A percentile compares a stretch with the other conserved stretches of the same genome.
Conservation (phyloP, 1,139 yeast genomes). For the Lodderomyces orthopsilosis region DNA sequence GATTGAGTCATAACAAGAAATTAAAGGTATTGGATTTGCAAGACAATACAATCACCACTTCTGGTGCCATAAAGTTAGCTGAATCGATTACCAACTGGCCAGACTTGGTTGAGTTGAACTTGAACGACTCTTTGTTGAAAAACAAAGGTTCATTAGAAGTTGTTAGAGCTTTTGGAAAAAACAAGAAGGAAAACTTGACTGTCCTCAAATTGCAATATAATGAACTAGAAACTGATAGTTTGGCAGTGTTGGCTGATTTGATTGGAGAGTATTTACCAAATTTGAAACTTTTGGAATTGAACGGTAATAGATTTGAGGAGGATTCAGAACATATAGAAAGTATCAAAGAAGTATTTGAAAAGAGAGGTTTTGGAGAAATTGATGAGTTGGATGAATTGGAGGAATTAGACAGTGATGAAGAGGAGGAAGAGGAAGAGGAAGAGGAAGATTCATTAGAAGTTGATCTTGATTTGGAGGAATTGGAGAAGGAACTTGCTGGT, state of each 20-base stretch:
- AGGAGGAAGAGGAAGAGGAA: constrained; percentile 66
- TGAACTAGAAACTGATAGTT: constrained; percentile 71
- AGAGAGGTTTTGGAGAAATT: constrained; percentile 74
- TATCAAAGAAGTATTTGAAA: constrained; percentile 56
- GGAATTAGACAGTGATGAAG: constrained; percentile 83
- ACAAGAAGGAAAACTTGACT: constrained; percentile 41
- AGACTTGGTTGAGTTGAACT: constrained; percentile 67
- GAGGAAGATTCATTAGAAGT: constrained; percentile 48
- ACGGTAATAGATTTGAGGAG: constrained; percentile 79
- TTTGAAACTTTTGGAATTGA: constrained; percentile 69
- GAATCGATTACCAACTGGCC: constrained; percentile 43
- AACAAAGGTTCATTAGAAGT: constrained; percentile 65
- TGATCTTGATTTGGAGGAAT: constrained; percentile 52
- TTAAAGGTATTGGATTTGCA: constrained; percentile 80
- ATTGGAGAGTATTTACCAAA: constrained; percentile 56
- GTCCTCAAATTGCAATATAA: constrained; percentile 80
- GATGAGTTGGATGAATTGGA: constrained; percentile 95
- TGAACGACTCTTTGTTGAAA: constrained; percentile 86
- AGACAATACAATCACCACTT: constrained; percentile 88
- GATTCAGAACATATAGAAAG: constrained; percentile 36
- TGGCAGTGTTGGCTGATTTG: constrained; percentile 54
- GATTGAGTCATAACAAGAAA: constrained; percentile 59
- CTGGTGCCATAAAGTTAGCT: constrained; percentile 56
- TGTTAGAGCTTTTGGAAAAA: constrained; percentile 43
- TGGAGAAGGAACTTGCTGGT: constrained; percentile 58